These are phyloP conservation scores for Aspergillus uvarum DNA, from an alignment of 2,329 filamentous ascomycete genomes.

Conservation along the genomic window DNA sequence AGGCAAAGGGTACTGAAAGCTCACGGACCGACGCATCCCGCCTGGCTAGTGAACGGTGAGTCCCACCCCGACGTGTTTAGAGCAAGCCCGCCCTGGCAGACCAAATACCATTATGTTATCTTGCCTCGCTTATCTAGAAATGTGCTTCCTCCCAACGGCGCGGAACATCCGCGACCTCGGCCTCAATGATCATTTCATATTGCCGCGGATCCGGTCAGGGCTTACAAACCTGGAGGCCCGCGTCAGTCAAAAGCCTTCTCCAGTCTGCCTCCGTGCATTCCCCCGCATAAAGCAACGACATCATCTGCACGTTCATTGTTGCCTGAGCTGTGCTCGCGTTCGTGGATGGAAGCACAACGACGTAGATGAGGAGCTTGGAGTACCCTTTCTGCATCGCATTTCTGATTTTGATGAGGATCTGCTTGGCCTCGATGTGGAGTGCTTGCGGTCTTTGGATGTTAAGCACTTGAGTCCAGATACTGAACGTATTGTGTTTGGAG, in stretches of 20 bases:
- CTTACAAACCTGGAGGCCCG: slow-evolving; percentile 29
- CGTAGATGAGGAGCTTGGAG: slow-evolving; percentile 42
- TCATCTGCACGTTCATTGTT: slow-evolving; percentile 40
- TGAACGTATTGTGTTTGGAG: too few relatives aligned
- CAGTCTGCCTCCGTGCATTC: slow-evolving; percentile 34
- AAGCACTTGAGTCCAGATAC: too few relatives aligned
- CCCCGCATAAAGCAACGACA: slow-evolving; percentile 49
- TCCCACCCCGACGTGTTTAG: too few relatives aligned
- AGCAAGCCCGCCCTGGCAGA: too few relatives aligned
- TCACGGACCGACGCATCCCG: too few relatives aligned
- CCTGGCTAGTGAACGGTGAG: too few relatives aligned
- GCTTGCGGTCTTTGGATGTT: too few relatives aligned
- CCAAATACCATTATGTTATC: too few relatives aligned
- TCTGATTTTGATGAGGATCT: slow-evolving; percentile 32
- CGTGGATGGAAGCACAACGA: slow-evolving; percentile 39
- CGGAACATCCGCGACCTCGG: slow-evolving; percentile 11
- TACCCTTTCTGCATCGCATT: slow-evolving; percentile 41
- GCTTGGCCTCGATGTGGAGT: slow-evolving; percentile 16
- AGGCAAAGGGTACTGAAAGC: too few relatives aligned
- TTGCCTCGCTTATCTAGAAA: too few relatives aligned
- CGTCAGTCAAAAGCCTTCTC: slow-evolving; percentile 24
- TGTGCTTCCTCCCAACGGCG: too few relatives aligned
- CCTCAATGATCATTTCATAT: slow-evolving; percentile 33
- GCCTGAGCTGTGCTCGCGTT: slow-evolving; percentile 32
- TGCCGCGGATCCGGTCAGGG: slow-evolving; percentile 32